Evolutionary conservation across 192 early-diverging fungal genomes (phyloP).

Genomic region (Coemansia sp.): DNA sequence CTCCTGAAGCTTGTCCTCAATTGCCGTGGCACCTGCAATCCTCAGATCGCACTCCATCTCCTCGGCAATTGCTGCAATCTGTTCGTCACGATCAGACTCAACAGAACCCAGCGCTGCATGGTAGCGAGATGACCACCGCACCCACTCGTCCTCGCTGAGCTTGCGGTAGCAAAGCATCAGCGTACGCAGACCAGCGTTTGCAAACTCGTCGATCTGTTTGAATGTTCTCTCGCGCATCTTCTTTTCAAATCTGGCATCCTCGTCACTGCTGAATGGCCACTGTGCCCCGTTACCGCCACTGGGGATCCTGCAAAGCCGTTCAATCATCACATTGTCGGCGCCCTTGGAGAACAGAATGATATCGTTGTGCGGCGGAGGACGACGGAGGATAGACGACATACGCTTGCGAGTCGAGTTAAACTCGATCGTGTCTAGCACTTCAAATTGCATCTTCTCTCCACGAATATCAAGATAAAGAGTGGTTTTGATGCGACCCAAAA

Average conservation of each 20-base stretch:
- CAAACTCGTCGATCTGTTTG: constrained; percentile 72
- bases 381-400: constrained; percentile 84
- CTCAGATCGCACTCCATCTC: constrained; percentile 79
- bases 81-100: constrained; percentile 70
- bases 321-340: constrained; percentile 94
- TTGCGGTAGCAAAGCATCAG: constrained; percentile 81
- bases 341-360: constrained; percentile 91
- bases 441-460: constrained; percentile 69
- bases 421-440: constrained; percentile 83
- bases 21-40: constrained; percentile 91
- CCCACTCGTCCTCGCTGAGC: constrained; percentile 72
- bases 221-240: constrained; percentile 60
- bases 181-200: constrained; percentile 86
- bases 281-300: background rate
- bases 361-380: constrained; percentile 73
- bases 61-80: constrained; percentile 70
- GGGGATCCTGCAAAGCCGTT: constrained; percentile 57
- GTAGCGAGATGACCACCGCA: constrained; percentile 74
- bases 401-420: constrained; percentile 96
- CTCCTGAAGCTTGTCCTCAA: constrained; percentile 96
- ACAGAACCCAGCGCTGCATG: constrained; percentile 68
- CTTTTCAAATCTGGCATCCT: constrained; percentile 55
- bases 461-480: constrained; percentile 67
- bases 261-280: constrained; percentile 29
- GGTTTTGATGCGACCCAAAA: constrained; percentile 61